Base-by-base conservation (phyloP, 1,284 basidiomycete species). In the Puccinia hordei region DNA sequence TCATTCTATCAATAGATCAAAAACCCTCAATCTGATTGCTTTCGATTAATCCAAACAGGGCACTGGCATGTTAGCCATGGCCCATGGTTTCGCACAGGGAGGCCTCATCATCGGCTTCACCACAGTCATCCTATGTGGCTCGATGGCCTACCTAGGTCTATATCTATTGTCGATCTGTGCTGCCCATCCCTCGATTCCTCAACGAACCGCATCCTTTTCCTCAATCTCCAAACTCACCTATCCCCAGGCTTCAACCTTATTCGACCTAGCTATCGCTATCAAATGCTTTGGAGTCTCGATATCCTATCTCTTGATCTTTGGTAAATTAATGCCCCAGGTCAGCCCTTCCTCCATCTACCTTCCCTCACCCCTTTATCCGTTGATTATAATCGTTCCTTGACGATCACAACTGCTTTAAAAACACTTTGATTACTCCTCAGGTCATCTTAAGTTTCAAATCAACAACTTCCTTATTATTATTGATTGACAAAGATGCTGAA, bases 281-380 rank as follows among this genome's bases (percentile, higher is more conserved):
- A 98, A 98, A 86, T 98, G 94, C 86, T 96, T 96, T 85, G 97
- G 97, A 44, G 97, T 99, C 10, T 95, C 93, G 51, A 92, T 97
- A 83, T 96, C 94, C 88, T 93, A 86, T 73, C 89, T 86, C 55
- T 83, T 83, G 81, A 85, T 85, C 51, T 83, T 82, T 55, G 73
- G 63, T 71, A 78, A 22, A 8, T 89, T 98, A 73, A 92, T 98
- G 89, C 96, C 97, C 0, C 95, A 91, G 84, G 96, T 98, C n/a
- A 90, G 95, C 46, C 87, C 88, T 44, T 44, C 12, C 13, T n/a
- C 19, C 38, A n/a, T 17, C 15, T 41, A 4, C 44, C 38, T 41
- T 66, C 19, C 13, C n/a, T n/a, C n/a, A n/a, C n/a, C n/a, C n/a
- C n/a, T n/a, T n/a, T n/a, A n/a, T n/a, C n/a, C n/a, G n/a, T n/a